Conservation (phyloP, 139 green algal species). For the Mychonastes homosphaera region DNA sequence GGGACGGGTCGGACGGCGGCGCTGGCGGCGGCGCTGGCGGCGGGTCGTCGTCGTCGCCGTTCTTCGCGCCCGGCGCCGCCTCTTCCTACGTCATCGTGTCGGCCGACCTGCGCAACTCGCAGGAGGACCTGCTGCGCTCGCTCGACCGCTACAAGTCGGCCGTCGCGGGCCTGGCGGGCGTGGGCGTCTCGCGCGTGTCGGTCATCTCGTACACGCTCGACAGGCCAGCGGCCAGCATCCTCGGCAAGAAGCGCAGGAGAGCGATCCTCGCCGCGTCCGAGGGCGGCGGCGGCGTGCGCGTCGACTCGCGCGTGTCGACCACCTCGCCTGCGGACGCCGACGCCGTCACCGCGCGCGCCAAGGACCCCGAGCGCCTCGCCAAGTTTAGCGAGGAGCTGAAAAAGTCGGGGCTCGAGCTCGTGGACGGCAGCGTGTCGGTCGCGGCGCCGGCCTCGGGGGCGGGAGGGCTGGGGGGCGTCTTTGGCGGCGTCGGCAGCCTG, state of each 20-base stretch:
- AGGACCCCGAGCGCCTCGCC: slow-evolving; percentile 9
- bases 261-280: not conserved
- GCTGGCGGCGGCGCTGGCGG: not conserved
- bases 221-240: slow-evolving; percentile 8
- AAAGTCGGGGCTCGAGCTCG: slow-evolving; percentile 10
- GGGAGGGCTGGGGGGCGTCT: not conserved
- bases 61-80: too few species aligned
- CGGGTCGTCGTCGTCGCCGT: too few species aligned
- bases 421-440: slow-evolving; percentile 2
- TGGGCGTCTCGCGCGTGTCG: slow-evolving; percentile 9
- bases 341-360: slow-evolving; percentile 6
- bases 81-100: too few species aligned
- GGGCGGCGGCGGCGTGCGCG: slow-evolving; percentile 3
- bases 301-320: slow-evolving; percentile 17
- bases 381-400: slow-evolving; percentile 8
- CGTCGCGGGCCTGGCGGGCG: slow-evolving; percentile 17
- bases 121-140: slow-evolving; percentile 7
- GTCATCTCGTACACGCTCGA: slow-evolving; percentile 16
- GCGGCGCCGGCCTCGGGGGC: not conserved
- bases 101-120: slow-evolving; percentile 1
- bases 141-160: slow-evolving; percentile 18
- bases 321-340: slow-evolving; percentile 1
- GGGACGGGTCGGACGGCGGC: not conserved
- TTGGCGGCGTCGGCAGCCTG: slow-evolving; percentile 1
- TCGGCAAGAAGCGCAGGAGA: slow-evolving; percentile 4